Conservation (phyloP, 345 rosid genomes). For the Turritis glabra region DNA sequence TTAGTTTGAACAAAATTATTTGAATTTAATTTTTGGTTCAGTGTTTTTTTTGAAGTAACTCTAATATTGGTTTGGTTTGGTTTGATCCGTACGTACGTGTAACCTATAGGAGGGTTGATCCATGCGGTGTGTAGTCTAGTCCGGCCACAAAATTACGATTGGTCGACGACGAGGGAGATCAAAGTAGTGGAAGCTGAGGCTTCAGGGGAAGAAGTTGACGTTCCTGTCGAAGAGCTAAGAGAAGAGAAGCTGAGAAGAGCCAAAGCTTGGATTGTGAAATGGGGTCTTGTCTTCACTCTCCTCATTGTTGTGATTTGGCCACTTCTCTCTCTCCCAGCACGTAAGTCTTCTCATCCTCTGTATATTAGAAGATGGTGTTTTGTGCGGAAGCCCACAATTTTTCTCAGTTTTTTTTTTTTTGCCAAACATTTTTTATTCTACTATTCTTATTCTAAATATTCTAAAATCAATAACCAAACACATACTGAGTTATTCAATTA, state of each 20-base stretch:
- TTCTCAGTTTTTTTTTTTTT: too few species aligned
- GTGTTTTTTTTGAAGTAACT: too few species aligned
- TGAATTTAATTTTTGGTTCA: too few species aligned
- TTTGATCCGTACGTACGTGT: background rate
- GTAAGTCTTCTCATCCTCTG: constrained; percentile 45
- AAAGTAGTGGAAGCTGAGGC: constrained; percentile 70
- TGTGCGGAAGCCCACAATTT: too few species aligned
- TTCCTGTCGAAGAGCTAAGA: constrained; percentile 64
- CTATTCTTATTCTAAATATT: too few species aligned
- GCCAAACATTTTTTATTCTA: too few species aligned
- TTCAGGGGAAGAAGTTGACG: constrained; percentile 35
- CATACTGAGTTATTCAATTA: too few species aligned
- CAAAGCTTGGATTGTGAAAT: constrained; percentile 76
- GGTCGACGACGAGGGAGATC: constrained; percentile 83
- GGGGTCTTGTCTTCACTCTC: constrained; percentile 79
- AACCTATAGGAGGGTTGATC: constrained; percentile 55
- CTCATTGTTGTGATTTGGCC: constrained; percentile 82
- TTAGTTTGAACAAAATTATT: background rate
- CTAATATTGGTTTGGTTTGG: background rate
- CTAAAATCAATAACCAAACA: too few species aligned
- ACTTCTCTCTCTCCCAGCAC: constrained; percentile 70
- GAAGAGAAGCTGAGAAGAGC: constrained; percentile 76
- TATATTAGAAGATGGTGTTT: too few species aligned
- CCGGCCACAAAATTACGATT: constrained; percentile 75
- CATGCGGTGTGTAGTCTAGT: constrained; percentile 68